Evolutionary conservation across 352 stramenopile species (phyloP).

Genomic region (Globisporangium megalacanthum): DNA sequence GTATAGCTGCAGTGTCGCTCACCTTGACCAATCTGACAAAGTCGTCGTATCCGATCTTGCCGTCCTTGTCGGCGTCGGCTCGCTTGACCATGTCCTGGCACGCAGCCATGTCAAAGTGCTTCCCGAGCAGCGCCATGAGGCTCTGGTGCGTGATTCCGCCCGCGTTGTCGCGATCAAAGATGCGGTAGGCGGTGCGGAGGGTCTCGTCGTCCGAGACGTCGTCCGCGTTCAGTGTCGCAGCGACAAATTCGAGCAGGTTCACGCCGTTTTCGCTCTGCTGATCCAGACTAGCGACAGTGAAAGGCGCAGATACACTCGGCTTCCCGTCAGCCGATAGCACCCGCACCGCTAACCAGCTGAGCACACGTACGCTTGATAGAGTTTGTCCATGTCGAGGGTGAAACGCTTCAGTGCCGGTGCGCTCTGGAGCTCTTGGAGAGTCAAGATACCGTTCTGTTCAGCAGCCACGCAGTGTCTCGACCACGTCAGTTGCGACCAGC

Average conservation of each 20-base stretch:
- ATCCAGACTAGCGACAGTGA: conserved; percentile 35
- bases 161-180: conserved; percentile 60
- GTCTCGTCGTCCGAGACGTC: conserved; percentile 53
- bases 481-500: not conserved
- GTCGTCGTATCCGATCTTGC: conserved; percentile 64
- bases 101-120: conserved; percentile 46
- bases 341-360: not conserved
- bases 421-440: conserved; percentile 52
- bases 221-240: conserved; percentile 55
- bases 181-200: conserved; percentile 43
- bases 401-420: conserved; percentile 47
- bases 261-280: conserved; percentile 70
- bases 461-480: too few relatives aligned
- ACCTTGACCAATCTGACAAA: conserved; percentile 67
- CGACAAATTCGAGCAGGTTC: conserved; percentile 77
- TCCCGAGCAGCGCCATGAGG: conserved; percentile 41
- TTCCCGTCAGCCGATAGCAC: not conserved
- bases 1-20: too few relatives aligned
- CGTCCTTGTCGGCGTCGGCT: conserved; percentile 54
- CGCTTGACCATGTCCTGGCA: conserved; percentile 69
- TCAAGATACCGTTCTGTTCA: conserved; percentile 58
- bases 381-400: conserved; percentile 56
- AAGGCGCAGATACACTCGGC: not conserved
- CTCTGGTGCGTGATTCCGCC: conserved; percentile 54
- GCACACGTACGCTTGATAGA: conserved; percentile 44